Percentiles rank a stretch among this genome's conserved stretches.
These are phyloP conservation scores for Coleophoma cylindrospora DNA, from an alignment of 2,329 filamentous ascomycete genomes.

Conservation along the genomic window DNA sequence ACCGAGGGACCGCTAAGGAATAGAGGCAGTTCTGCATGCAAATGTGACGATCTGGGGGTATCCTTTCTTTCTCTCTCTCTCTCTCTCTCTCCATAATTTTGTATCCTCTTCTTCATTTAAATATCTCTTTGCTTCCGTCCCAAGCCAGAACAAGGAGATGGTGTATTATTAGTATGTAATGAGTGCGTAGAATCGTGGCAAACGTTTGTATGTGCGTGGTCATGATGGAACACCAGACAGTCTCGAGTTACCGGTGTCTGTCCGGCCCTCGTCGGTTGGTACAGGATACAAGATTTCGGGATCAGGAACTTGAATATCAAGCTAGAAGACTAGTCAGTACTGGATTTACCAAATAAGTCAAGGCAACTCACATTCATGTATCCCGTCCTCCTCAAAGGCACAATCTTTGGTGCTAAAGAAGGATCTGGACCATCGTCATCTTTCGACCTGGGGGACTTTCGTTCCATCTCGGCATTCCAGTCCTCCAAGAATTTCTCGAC, in stretches of 20 bases:
- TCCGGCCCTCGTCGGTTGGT: slow-evolving; percentile 6
- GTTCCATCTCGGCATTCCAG: slow-evolving; percentile 75
- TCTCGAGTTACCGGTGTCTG: slow-evolving; percentile 9
- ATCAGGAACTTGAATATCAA: slow-evolving; percentile 78
- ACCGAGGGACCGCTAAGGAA: too few species aligned
- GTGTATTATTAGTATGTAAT: too few species aligned
- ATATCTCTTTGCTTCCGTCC: too few species aligned
- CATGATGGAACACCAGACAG: neutral
- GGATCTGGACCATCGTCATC: slow-evolving; percentile 28
- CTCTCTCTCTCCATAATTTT: too few species aligned
- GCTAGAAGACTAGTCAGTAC: slow-evolving; percentile 37
- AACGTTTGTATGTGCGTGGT: too few species aligned
- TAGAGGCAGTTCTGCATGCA: too few species aligned
- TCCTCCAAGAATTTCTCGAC: slow-evolving; percentile 79
- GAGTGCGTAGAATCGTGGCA: too few species aligned
- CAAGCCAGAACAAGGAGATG: too few species aligned
- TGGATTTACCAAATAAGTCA: neutral
- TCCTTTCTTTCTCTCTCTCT: too few species aligned
- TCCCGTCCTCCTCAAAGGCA: slow-evolving; percentile 75
- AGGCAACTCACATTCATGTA: slow-evolving; percentile 68
- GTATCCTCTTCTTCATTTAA: too few species aligned
- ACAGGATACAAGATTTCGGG: slow-evolving; percentile 54
- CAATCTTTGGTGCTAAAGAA: slow-evolving; percentile 60
- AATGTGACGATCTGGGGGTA: too few species aligned
- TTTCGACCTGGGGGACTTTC: slow-evolving; percentile 38